Evolutionary conservation across 2,329 filamentous ascomycete genomes (phyloP), one percentile per base, ranked within the genome.

Genomic region (Aspergillus udagawae): DNA sequence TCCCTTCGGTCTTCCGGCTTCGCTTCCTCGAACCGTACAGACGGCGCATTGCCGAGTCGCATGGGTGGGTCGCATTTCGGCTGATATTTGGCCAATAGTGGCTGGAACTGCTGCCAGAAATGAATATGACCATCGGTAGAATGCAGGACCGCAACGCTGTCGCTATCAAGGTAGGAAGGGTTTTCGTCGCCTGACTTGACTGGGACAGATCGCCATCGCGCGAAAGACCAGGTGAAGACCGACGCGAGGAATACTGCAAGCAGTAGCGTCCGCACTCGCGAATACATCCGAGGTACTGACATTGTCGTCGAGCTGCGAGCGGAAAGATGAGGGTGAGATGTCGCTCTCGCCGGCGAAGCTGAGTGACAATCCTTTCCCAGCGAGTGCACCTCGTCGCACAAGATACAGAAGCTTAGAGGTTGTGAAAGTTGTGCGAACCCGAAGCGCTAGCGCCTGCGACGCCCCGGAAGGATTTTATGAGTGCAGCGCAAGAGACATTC

Each of bases 51-150:
- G 20, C 63, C 66, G 12, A 67, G 49, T 35, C 67, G 64, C n/a
- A 65, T 29, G 3, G 71, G 69, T 2, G 72, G 63, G 3, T 64
- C 49, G 53, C 67, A 68, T 53, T 65, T 64, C 1, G 73, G 74
- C 23, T 62, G 62, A 51, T 73, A 63, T n/a, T 61, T 57, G 9
- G 65, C 63, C n/a, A 76, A 60, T 8, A 72, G 59, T 1, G 65
- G 60, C 38, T 72, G 66, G 32, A 76, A 71, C 20, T 66, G 61
- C 7, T 56, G 64, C 73, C 74, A 76, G 57, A 75, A 75, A 14
- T 62, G 53, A 21, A 64, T 62, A 57, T 72, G 69, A 10, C 63
- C 62, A 38, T 59, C 57, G 28, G 45, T 23, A 12, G 60, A 47
- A 21, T 60, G 55, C 32, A 48, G 49, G 35, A 52, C 45, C 21